Evolutionary conservation across 2,329 filamentous ascomycete species (phyloP), one percentile per base, ranked within the genome.

Genomic region (Madurella mycetomatis): DNA sequence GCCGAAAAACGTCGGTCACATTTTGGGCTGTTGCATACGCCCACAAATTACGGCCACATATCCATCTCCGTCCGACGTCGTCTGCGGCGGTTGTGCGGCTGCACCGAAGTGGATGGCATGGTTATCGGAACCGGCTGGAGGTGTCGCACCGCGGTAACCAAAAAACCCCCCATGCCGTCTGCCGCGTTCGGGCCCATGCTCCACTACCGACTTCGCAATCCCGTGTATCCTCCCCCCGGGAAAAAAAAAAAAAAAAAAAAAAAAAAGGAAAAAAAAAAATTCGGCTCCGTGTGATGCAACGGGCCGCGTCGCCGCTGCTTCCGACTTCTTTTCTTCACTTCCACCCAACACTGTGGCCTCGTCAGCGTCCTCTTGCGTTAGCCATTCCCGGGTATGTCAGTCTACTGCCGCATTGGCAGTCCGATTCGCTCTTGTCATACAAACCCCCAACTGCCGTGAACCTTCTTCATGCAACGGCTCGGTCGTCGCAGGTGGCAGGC

Each of bases 381-480:
- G 55, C 44, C 46, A 15, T 9, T 41, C 48, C 41, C 51, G 40
- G 51, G 47, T 51, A 46, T 25, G 39, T 40, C 49, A 30, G 15
- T 49, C 47, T 50, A 43, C 47, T 13, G 57, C 50, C 46, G 53
- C 50, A 42, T 51, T 16, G 48, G 30, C 46, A 42, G 40, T 44
- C 46, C 40, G 11, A 17, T 52, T 46, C 16, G 44, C 19, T 53
- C 58, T 53, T 61, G 55, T 62, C 60, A 58, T 55, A 49, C 48
- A 62, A 60, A 56, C 54, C 59, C 59, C 60, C 56, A 61, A 53
- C 54, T 57, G 53, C 57, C 60, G 53, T 55, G 50, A 46, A 53
- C 34, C 41, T 49, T n/a, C 12, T 17, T 37, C 39, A 46, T 46
- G 25, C 32, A 41, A 49, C 48, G 7, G 31, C 42, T 39, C 16